Percentiles rank a stretch among this genome's conserved stretches.
These are phyloP conservation scores for Quillaja saponaria DNA, from an alignment of 306 rosid species.

Conservation along the genomic window DNA sequence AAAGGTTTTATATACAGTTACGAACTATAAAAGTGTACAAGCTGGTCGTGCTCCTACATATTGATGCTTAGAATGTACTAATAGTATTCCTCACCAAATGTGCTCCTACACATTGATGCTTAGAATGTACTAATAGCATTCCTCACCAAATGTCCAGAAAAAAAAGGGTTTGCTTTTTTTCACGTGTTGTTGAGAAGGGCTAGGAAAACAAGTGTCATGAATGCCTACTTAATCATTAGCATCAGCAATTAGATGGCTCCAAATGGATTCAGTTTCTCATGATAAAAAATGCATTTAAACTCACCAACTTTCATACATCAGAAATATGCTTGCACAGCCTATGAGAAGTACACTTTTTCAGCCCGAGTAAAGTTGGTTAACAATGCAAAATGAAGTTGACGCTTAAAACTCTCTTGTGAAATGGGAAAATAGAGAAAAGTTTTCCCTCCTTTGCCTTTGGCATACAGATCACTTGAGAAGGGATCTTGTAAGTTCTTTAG, in stretches of 20 bases:
- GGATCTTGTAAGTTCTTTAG: conserved; percentile 84
- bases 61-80: too few relatives aligned
- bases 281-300: conserved; percentile 21
- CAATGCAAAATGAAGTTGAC: conserved; percentile 8
- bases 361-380: conserved; percentile 23
- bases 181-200: conserved; percentile 3
- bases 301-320: conserved; percentile 19
- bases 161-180: not conserved
- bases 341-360: not conserved
- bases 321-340: not conserved
- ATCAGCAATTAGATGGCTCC: not conserved
- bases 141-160: too few relatives aligned
- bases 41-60: too few relatives aligned
- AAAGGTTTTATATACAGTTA: too few relatives aligned
- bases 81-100: too few relatives aligned
- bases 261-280: not conserved
- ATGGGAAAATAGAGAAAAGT: conserved; percentile 19
- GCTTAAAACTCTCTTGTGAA: conserved; percentile 18
- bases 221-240: not conserved
- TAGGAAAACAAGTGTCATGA: not conserved
- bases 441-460: conserved; percentile 28
- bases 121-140: too few relatives aligned
- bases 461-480: conserved; percentile 68
- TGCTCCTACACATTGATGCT: too few relatives aligned
- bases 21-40: too few relatives aligned